These are phyloP conservation scores for Ceratocystis harringtonii DNA, from an alignment of 2,329 filamentous ascomycete genomes.

Conservation along the genomic window DNA sequence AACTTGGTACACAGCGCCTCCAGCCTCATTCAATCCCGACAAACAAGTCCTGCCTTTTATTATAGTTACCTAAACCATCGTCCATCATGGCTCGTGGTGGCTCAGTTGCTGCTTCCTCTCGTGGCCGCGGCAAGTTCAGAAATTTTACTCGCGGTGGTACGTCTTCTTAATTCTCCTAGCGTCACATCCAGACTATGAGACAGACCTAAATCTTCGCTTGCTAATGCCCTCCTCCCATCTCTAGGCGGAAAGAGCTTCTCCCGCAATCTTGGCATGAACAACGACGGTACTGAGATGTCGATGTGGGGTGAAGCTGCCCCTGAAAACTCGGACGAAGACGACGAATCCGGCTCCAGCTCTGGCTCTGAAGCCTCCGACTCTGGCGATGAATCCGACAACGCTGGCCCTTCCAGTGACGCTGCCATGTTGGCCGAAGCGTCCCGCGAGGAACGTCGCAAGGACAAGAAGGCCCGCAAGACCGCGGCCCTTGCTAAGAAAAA, in stretches of 20 bases:
- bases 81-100: conserved; percentile 30
- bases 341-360: conserved; percentile 33
- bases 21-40: neutral
- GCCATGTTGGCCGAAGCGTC: conserved; percentile 38
- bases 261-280: conserved; percentile 71
- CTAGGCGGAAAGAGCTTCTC: conserved; percentile 91
- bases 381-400: conserved; percentile 20
- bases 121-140: conserved; percentile 83
- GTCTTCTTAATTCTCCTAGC: conserved; percentile 22
- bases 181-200: conserved; percentile 12
- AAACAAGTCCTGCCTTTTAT: neutral
- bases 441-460: conserved; percentile 75
- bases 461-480: conserved; percentile 80
- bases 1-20: too few species aligned
- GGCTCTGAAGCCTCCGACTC: conserved; percentile 35
- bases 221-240: conserved; percentile 15
- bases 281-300: conserved; percentile 73
- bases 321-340: conserved; percentile 21
- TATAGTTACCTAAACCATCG: neutral
- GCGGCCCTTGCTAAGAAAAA: conserved; percentile 69
- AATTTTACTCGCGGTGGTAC: conserved; percentile 85
- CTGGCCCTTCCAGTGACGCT: conserved; percentile 34
- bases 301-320: conserved; percentile 48
- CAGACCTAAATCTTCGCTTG: neutral
- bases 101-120: conserved; percentile 36